Base-by-base conservation (phyloP, 129 eudicot species). In the Scalesia atractyloides region DNA sequence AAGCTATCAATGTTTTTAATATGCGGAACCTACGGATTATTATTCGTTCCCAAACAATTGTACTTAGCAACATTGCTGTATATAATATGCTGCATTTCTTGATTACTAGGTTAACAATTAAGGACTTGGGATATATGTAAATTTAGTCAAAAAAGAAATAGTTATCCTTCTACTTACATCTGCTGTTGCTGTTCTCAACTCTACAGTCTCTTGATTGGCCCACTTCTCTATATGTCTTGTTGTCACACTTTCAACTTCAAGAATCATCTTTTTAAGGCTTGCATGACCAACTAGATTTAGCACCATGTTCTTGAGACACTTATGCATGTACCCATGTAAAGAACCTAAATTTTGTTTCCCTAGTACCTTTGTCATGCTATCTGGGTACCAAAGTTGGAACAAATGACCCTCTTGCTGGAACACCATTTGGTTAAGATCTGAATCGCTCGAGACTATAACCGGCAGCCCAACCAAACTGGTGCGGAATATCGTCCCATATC, bases 271-370 rank as follows among this genome's bases (percentile, higher is more conserved):
- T 64, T 79, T 92, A 17, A 92, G 84, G 80, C 83, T 85, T 79
- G 75, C 88, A 0, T 83, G 84, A 73, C 98, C 95, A 68, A 89
- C 87, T n/a, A 85, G 68, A 76, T 70, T 80, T 15, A 85, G 80
- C 46, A 92, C 83, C 98, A 92, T 87, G 68, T 86, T 90, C 84
- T 92, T 92, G 49, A 89, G 88, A 84, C 85, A 89, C 82, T 89
- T 92, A 80, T 85, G 87, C 84, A 89, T 56, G 82, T 78, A 78
- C 24, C 98, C 98, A 70, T 87, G 96, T 79, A 92, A 78, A 9
- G 88, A 72, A 46, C 95, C 85, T 34, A 89, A 81, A 57, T 92
- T 92, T 52, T 87, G 89, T 62, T 67, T 73, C 48, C 98, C 96
- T 17, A 92, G 82, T 44, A 92, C 76, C 77, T 80, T 89, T 2